Base-by-base conservation (phyloP, 2,329 filamentous ascomycete species). In the Dactylellina cionopaga region DNA sequence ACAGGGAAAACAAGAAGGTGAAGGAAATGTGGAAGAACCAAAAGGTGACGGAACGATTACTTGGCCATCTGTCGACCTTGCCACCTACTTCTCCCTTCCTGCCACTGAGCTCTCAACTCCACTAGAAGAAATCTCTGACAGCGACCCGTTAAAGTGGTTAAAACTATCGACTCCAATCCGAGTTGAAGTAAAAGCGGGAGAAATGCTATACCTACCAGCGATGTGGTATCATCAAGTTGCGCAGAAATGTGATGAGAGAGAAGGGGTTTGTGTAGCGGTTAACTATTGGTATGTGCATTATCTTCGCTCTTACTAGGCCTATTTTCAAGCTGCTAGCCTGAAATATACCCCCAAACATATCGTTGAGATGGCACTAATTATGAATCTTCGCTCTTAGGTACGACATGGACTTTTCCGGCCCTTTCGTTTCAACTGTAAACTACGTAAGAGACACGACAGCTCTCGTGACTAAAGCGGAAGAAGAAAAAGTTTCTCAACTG, bases 221-320 rank as follows among this genome's bases (percentile, higher is more conserved):
- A 86, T 93, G 83, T 95, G 91, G 91, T 92, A 91, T 78, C 91
- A 95, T 78, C 92, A 94, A 78, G 91, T 95, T 3, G 87, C 86
- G 5, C 91, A 95, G 15, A 59, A 11, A 78, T 88, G 85, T 1
- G 88, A 87, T 75, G 84, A 84, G 0, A 82, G 86, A 0, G 90
- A 92, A 74, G 89, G 88, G 0, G 87, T 93, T 29, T 92, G 90
- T 41, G 87, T 90, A 62, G 90, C 91, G 0, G 88, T 92, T 35
- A 95, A 95, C 77, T 94, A 94, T 79, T 95, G 91, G 89, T 89
- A 80, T 78, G 82, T 37, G 24, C 9, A 3, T 22, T n/a, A n/a
- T n/a, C n/a, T n/a, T n/a, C n/a, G n/a, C n/a, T n/a, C n/a, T n/a
- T n/a, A n/a, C n/a, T n/a, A n/a, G n/a, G n/a, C n/a, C n/a, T n/a